phyloP scores from a whole-genome alignment of 2,329 filamentous ascomycete genomes.

The Rasamsonia emersonii region DNA sequence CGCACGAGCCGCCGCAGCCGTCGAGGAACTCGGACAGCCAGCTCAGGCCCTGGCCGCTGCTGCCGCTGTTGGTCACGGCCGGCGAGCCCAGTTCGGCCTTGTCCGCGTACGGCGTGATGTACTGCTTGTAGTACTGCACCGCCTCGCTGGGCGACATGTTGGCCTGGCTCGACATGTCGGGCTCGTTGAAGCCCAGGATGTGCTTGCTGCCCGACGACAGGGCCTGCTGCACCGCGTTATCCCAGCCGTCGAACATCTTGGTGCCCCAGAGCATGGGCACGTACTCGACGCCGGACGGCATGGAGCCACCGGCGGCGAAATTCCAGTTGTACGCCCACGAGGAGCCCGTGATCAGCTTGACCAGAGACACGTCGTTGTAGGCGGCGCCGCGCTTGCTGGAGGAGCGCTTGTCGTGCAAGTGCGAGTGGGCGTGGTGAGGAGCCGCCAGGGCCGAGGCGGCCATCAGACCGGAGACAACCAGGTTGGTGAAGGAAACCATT shows the following conservation, averaged over 20 bases:
- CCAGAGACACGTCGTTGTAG: conserved; percentile 32
- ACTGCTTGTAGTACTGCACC: conserved; percentile 25
- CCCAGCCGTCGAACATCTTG: conserved; percentile 29
- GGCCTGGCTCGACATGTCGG: conserved; percentile 32
- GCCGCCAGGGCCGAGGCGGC: conserved; percentile 25
- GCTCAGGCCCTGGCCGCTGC: conserved; percentile 24
- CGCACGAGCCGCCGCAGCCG: conserved; percentile 27
- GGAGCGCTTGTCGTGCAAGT: conserved; percentile 14
- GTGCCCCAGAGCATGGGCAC: conserved; percentile 39
- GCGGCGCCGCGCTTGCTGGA: conserved; percentile 24
- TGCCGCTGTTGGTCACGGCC: conserved; percentile 31
- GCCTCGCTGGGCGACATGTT: conserved; percentile 30
- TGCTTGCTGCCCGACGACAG: conserved; percentile 28
- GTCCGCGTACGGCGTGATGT: conserved; percentile 30
- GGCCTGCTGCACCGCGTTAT: conserved; percentile 22
- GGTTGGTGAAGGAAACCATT: conserved; percentile 32
- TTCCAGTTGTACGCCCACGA: conserved; percentile 42
- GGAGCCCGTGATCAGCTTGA: conserved; percentile 24
- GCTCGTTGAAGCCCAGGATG: conserved; percentile 41
- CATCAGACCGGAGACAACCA: conserved; percentile 25
- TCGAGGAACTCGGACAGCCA: conserved; percentile 35
- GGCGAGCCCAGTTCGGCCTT: conserved; percentile 35
- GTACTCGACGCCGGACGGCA: conserved; percentile 30
- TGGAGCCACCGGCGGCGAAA: conserved; percentile 17
- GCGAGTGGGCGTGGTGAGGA: conserved; percentile 15